Percentiles rank a stretch among this genome's conserved stretches.
Conservation (phyloP, 441 rosid species). For the Kokia cookei region DNA sequence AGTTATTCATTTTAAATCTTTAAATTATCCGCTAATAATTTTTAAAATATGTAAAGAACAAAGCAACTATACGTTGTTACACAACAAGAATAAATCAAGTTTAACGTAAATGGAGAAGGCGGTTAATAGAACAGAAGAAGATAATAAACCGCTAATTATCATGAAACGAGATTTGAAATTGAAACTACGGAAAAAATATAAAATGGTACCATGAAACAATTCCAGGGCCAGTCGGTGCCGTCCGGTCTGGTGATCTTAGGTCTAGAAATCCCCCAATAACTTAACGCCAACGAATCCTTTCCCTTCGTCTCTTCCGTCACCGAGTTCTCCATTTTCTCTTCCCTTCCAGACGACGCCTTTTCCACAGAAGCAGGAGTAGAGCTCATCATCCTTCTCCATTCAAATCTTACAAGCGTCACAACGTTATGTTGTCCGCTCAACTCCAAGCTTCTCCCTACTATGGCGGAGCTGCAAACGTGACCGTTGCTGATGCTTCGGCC, state of each 20-base stretch:
- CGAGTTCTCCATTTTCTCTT: conserved; percentile 5
- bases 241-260: conserved; percentile 38
- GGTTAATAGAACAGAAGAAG: not conserved
- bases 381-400: conserved; percentile 35
- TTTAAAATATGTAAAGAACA: not conserved
- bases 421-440: not conserved
- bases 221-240: conserved; percentile 58
- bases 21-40: not conserved
- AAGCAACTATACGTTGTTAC: not conserved
- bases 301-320: not conserved
- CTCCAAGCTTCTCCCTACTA: not conserved
- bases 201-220: conserved; percentile 40
- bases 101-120: not conserved
- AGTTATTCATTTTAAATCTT: not conserved
- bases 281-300: conserved; percentile 17
- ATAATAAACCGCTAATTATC: not conserved
- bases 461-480: not conserved
- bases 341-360: not conserved
- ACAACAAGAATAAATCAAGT: not conserved
- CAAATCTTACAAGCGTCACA: not conserved
- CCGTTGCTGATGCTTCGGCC: conserved; percentile 5
- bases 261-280: conserved; percentile 49
- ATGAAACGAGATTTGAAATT: not conserved
- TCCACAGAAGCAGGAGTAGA: conserved; percentile 4
- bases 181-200: not conserved